phyloP scores from a whole-genome alignment of 306 rosid species.

The Rosa multiflora region DNA sequence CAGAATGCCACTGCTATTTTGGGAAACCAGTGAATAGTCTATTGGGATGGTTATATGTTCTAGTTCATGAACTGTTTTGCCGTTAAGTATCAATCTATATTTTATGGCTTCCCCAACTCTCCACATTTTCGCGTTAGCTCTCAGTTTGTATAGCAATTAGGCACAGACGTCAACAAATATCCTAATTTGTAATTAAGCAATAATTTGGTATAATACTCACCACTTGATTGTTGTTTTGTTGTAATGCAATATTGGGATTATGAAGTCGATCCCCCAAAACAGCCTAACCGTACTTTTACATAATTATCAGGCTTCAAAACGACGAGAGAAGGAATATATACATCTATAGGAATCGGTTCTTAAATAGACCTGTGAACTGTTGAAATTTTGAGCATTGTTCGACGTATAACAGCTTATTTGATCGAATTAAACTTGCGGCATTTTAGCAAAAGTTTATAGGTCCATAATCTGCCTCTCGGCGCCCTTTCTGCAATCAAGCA shows the following conservation, averaged over 20 bases:
- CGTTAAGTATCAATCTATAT: neutral
- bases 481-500: neutral
- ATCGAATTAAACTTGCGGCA: neutral
- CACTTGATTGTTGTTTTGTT: constrained; percentile 4
- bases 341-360: no score
- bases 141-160: neutral
- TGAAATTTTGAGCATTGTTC: no score
- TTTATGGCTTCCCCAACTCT: neutral
- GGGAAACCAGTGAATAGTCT: neutral
- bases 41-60: neutral
- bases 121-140: neutral
- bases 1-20: neutral
- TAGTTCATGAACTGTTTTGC: neutral
- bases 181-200: neutral
- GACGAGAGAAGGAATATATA: neutral
- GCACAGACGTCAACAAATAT: neutral
- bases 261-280: neutral
- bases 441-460: neutral
- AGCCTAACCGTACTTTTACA: neutral
- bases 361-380: no score
- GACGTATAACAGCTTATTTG: neutral
- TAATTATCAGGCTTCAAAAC: neutral
- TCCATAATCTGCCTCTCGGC: neutral
- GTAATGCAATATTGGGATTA: neutral
- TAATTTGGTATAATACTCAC: neutral